These are phyloP conservation scores for Komagataella mondaviorum DNA, from an alignment of 805 yeast species.

Conservation along the genomic window DNA sequence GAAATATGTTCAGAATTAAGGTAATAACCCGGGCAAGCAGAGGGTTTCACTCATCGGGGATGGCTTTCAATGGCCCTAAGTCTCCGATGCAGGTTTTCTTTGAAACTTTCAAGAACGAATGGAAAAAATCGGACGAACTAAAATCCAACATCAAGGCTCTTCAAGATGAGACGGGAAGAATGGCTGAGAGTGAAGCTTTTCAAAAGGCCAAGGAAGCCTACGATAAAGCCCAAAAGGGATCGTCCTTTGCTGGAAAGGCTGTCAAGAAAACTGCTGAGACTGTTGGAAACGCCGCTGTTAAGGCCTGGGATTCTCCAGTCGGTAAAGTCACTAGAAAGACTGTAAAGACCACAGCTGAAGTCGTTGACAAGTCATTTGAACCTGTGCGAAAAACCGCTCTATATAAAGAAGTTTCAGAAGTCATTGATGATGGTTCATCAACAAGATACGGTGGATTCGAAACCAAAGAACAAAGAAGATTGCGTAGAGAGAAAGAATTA, in stretches of 20 bases:
- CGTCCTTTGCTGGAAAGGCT: conserved; percentile 51
- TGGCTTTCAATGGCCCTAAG: conserved; percentile 20
- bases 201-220: conserved; percentile 89
- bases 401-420: conserved; percentile 79
- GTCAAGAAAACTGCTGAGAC: conserved; percentile 85
- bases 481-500: conserved; percentile 52
- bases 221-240: conserved; percentile 63
- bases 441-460: conserved; percentile 88
- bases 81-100: conserved; percentile 88
- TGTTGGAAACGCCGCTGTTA: conserved; percentile 77
- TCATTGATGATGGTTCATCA: conserved; percentile 84
- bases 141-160: conserved; percentile 89
- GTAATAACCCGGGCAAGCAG: not conserved
- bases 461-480: conserved; percentile 66
- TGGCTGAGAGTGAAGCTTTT: conserved; percentile 90
- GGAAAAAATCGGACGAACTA: conserved; percentile 80
- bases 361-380: conserved; percentile 75
- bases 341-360: conserved; percentile 71
- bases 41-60: not conserved
- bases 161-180: conserved; percentile 89
- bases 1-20: not conserved
- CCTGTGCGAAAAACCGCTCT: conserved; percentile 88
- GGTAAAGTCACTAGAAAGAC: conserved; percentile 82
- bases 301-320: conserved; percentile 94
- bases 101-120: conserved; percentile 83